A percentile compares a stretch with the other conserved stretches of the same genome.
These are phyloP conservation scores for Nemania bipapillata DNA, from an alignment of 2,329 filamentous ascomycete genomes.

Conservation along the genomic window DNA sequence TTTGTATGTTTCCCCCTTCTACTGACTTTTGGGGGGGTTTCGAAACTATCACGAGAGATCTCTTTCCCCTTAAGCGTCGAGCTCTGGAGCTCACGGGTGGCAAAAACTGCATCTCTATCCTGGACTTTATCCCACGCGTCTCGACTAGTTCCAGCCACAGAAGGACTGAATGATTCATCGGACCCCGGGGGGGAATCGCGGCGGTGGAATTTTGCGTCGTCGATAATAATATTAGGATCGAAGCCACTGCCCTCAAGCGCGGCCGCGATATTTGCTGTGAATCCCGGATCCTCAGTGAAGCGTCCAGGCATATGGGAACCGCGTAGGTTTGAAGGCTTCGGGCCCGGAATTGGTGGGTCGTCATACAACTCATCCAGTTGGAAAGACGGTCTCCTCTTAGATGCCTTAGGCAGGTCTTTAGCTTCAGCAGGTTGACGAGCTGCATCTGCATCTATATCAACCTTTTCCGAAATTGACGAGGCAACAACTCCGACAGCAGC, in stretches of 20 bases:
- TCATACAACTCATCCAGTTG: conserved; percentile 57
- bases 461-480: conserved; percentile 39
- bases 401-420: conserved; percentile 30
- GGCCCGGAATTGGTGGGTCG: conserved; percentile 64
- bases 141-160: not conserved
- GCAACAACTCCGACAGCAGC: conserved; percentile 55
- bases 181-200: conserved; percentile 72
- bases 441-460: conserved; percentile 32
- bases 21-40: conserved; percentile 44
- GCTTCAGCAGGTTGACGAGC: conserved; percentile 39
- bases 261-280: conserved; percentile 75
- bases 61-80: conserved; percentile 54
- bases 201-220: conserved; percentile 71
- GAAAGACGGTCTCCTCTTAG: conserved; percentile 51
- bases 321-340: conserved; percentile 64
- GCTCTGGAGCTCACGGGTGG: conserved; percentile 60
- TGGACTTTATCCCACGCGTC: not conserved
- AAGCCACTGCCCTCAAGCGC: conserved; percentile 76
- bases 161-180: conserved; percentile 60
- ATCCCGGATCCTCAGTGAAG: conserved; percentile 74
- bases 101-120: conserved; percentile 55
- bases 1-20: conserved; percentile 54
- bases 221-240: conserved; percentile 74
- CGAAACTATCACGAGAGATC: conserved; percentile 40
- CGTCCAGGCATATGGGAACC: conserved; percentile 68